phyloP scores from a whole-genome alignment of 495 filamentous ascomycete genomes.

The Aspergillus bridgeri region DNA sequence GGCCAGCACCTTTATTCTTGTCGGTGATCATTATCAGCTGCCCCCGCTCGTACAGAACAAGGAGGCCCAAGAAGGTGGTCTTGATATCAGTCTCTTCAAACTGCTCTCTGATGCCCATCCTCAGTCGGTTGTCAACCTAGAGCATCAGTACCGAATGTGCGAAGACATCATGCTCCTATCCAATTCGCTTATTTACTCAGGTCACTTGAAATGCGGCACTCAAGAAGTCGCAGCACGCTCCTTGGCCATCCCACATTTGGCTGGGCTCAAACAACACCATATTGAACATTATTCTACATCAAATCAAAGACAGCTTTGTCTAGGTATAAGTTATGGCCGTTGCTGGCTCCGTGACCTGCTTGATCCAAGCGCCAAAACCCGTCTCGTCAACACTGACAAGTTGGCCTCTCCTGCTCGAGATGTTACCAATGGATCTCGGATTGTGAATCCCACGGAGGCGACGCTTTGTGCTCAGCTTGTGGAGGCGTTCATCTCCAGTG shows the following conservation, averaged over 20 bases:
- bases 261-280: slow-evolving; percentile 54
- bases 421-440: slow-evolving; percentile 70
- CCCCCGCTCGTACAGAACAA: slow-evolving; percentile 93
- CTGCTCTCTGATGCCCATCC: slow-evolving; percentile 86
- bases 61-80: slow-evolving; percentile 76
- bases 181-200: slow-evolving; percentile 89
- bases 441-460: slow-evolving; percentile 80
- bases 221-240: slow-evolving; percentile 63
- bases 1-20: slow-evolving; percentile 89
- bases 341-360: slow-evolving; percentile 88
- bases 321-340: slow-evolving; percentile 38
- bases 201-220: slow-evolving; percentile 84
- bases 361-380: slow-evolving; percentile 64
- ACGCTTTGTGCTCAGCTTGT: slow-evolving; percentile 74
- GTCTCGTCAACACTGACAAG: slow-evolving; percentile 84
- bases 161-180: slow-evolving; percentile 92
- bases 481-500: slow-evolving; percentile 66
- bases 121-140: slow-evolving; percentile 78
- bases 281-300: slow-evolving; percentile 34
- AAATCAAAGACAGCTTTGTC: slow-evolving; percentile 46
- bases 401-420: slow-evolving; percentile 63
- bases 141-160: slow-evolving; percentile 97
- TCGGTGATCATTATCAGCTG: slow-evolving; percentile 94
- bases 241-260: slow-evolving; percentile 57
- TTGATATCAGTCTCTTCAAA: slow-evolving; percentile 93